Evolutionary conservation across 108 stramenopile genomes (phyloP).

Genomic region (Discostella pseudostelligera): DNA sequence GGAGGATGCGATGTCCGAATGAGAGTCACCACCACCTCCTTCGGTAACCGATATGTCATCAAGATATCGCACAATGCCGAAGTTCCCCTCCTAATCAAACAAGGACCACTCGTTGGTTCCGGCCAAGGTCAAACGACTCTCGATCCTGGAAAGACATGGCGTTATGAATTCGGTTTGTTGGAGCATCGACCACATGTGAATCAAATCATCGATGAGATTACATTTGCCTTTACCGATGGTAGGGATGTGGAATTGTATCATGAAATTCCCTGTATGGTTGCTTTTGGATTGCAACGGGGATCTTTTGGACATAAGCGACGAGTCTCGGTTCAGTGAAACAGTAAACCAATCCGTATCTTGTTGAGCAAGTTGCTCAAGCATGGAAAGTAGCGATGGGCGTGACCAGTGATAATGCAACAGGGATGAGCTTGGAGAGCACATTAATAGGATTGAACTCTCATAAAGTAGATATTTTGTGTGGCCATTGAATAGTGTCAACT

Average conservation of each 20-base stretch:
- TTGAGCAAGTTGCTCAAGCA: no score
- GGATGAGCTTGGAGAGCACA: background rate
- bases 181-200: background rate
- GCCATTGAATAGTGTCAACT: no score
- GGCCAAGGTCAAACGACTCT: background rate
- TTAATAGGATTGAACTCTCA: conserved; percentile 2
- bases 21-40: conserved; percentile 5
- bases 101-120: background rate
- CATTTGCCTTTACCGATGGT: background rate
- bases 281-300: background rate
- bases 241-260: background rate
- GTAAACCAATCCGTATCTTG: background rate
- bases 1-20: conserved; percentile 5
- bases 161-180: conserved; percentile 1
- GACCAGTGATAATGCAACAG: background rate
- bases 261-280: background rate
- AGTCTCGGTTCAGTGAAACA: background rate
- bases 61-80: conserved; percentile 5
- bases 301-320: background rate
- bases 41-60: conserved; percentile 2
- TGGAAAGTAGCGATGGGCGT: no score
- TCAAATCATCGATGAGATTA: background rate
- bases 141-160: background rate
- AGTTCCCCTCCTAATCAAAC: background rate
- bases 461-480: no score